Conservation (phyloP, 352 stramenopile genomes). For the Pythium apleroticum region DNA sequence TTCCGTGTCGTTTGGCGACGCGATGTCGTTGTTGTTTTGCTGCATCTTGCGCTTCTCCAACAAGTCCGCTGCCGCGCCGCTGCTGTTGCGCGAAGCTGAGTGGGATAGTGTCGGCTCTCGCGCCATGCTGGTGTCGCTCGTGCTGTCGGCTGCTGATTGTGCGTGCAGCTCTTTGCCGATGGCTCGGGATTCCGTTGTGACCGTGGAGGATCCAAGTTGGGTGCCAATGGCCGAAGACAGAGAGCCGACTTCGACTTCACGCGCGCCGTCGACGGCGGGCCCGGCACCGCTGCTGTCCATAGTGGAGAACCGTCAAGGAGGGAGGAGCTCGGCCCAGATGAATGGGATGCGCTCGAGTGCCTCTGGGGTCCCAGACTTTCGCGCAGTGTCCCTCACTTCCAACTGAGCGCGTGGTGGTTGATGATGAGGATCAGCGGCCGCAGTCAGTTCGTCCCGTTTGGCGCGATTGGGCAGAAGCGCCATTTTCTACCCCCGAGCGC, state of each 20-base stretch:
- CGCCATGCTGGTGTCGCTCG: background rate
- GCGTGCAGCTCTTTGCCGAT: background rate
- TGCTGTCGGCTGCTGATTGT: background rate
- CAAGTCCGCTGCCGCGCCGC: background rate
- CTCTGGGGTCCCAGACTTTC: slow-evolving; percentile 4
- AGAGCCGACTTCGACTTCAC: background rate
- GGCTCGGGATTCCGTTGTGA: slow-evolving; percentile 1
- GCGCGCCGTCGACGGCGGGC: background rate
- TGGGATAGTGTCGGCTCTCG: slow-evolving; percentile 14
- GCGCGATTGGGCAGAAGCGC: background rate
- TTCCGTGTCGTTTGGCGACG: slow-evolving; percentile 27
- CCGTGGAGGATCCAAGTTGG: slow-evolving; percentile 1
- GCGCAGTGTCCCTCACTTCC: slow-evolving; percentile 1
- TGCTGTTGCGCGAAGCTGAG: background rate
- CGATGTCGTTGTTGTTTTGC: slow-evolving; percentile 8
- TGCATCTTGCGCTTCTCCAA: slow-evolving; percentile 7
- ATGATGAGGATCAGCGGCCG: slow-evolving; percentile 3
- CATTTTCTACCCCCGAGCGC: slow-evolving; percentile 12
- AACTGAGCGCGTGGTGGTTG: slow-evolving; percentile 6
- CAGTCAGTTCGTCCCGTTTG: slow-evolving; percentile 29
- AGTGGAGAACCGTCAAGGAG: background rate
- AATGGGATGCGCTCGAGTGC: background rate
- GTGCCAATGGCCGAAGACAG: background rate
- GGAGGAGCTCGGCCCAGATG: slow-evolving; percentile 3
- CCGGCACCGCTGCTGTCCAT: slow-evolving; percentile 1